Percentiles rank a stretch among this genome's conserved stretches.
These are phyloP conservation scores for Neofusicoccum laricinum DNA, from an alignment of 2,329 filamentous ascomycete genomes.

Conservation along the genomic window DNA sequence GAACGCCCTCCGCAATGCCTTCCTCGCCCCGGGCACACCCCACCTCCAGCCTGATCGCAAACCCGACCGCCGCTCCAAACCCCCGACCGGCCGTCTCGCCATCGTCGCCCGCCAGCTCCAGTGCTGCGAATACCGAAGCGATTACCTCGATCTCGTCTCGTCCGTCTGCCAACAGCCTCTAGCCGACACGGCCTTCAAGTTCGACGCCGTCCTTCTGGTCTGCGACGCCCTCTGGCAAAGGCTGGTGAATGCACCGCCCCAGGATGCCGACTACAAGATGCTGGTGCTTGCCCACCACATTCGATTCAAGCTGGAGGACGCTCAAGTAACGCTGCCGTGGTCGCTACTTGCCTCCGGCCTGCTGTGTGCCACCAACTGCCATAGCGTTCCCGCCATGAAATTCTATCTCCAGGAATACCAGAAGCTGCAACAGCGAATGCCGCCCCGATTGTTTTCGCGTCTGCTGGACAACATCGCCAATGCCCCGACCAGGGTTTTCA, in stretches of 20 bases:
- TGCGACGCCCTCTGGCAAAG: not conserved
- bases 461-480: not conserved
- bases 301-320: constrained; percentile 5
- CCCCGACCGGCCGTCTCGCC: not conserved
- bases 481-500: too few species aligned
- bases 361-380: not conserved
- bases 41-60: not conserved
- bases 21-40: not conserved
- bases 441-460: not conserved
- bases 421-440: not conserved
- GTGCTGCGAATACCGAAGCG: not conserved
- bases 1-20: not conserved
- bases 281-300: not conserved
- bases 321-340: not conserved
- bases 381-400: not conserved
- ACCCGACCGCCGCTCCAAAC: not conserved
- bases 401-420: not conserved
- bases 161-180: not conserved
- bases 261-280: not conserved
- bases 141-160: not conserved
- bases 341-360: not conserved
- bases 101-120: not conserved
- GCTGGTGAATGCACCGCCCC: not conserved
- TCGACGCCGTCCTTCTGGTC: not conserved
- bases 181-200: not conserved